phyloP scores from a whole-genome alignment of 2,329 filamentous ascomycete genomes.

The Phyllosticta citrichinensis region DNA sequence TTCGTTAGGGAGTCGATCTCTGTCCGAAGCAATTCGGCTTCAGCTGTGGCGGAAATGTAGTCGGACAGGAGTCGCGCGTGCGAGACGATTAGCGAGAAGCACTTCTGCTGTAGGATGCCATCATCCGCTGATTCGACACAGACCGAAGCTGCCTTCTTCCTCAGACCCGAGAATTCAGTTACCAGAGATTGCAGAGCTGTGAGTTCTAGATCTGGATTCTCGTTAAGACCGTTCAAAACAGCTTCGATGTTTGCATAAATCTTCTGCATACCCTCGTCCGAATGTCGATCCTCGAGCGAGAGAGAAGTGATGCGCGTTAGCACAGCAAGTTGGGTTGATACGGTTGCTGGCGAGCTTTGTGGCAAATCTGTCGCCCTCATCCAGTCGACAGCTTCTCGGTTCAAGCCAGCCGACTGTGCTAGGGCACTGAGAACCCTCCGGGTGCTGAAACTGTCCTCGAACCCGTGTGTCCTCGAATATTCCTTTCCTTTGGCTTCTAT shows the following conservation, averaged over 20 bases:
- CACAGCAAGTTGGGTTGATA: neutral
- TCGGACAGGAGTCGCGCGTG: conserved; percentile 23
- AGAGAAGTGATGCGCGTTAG: conserved; percentile 22
- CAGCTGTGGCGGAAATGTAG: conserved; percentile 18
- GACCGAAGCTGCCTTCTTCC: conserved; percentile 19
- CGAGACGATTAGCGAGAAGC: conserved; percentile 18
- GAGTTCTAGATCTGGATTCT: conserved; percentile 22
- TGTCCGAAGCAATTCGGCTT: conserved; percentile 16
- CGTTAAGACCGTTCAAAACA: conserved; percentile 20
- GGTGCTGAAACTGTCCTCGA: neutral
- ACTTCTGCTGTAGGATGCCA: conserved; percentile 7
- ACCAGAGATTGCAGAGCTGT: conserved; percentile 27
- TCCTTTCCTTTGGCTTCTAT: neutral
- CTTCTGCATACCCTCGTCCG: conserved; percentile 14
- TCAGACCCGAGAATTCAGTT: conserved; percentile 16
- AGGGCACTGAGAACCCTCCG: conserved; percentile 21
- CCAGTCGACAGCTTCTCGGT: conserved; percentile 26
- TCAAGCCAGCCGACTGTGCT: conserved; percentile 24
- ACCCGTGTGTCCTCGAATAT: neutral
- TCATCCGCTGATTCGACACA: conserved; percentile 13
- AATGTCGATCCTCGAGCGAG: conserved; percentile 20
- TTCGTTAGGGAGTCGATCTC: conserved; percentile 19
- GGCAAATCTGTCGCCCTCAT: conserved; percentile 12
- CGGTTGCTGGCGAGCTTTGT: neutral
- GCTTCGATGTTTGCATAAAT: conserved; percentile 15